A percentile compares a stretch with the other conserved stretches of the same genome.
phyloP scores from a whole-genome alignment of 1,284 basidiomycete genomes.

The Pseudozyma tsukubaensis region DNA sequence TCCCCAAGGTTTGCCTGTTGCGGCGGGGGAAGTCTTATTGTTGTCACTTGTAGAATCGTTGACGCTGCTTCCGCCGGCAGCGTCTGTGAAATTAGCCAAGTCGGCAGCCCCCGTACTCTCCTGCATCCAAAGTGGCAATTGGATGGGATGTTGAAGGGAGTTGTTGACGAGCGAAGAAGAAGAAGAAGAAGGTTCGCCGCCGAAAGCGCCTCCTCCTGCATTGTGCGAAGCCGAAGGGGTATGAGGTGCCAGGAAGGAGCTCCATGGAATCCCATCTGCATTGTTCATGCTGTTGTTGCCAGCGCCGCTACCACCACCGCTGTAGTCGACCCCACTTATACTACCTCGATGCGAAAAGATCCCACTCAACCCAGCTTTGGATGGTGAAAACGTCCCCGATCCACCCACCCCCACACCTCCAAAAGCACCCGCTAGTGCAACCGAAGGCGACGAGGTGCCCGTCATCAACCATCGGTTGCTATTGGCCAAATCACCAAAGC shows the following conservation, averaged over 20 bases:
- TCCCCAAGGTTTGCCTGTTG: constrained; percentile 16
- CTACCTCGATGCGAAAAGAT: constrained; percentile 33
- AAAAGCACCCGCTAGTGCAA: constrained; percentile 5
- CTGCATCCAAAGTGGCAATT: constrained; percentile 54
- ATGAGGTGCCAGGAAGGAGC: constrained; percentile 25
- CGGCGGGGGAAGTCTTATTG: constrained; percentile 9
- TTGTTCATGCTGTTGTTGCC: not conserved
- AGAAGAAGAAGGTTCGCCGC: constrained; percentile 1
- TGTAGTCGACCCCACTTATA: constrained; percentile 23
- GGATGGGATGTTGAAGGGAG: constrained; percentile 22
- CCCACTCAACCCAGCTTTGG: constrained; percentile 18
- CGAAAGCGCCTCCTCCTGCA: constrained; percentile 13
- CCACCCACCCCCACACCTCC: constrained; percentile 7
- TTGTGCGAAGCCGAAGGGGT: constrained; percentile 21
- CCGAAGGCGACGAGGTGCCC: constrained; percentile 22
- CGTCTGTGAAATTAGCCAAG: constrained; percentile 18
- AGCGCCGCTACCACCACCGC: not conserved
- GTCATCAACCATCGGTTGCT: constrained; percentile 39
- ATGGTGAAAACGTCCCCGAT: constrained; percentile 16
- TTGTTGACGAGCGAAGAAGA: not conserved
- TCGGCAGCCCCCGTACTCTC: constrained; percentile 32
- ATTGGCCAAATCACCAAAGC: constrained; percentile 13
- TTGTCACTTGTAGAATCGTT: not conserved
- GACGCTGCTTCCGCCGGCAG: not conserved
- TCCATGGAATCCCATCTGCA: constrained; percentile 24